Evolutionary conservation across 2,329 filamentous ascomycete genomes (phyloP).

Genomic region (Penicillium sp.): DNA sequence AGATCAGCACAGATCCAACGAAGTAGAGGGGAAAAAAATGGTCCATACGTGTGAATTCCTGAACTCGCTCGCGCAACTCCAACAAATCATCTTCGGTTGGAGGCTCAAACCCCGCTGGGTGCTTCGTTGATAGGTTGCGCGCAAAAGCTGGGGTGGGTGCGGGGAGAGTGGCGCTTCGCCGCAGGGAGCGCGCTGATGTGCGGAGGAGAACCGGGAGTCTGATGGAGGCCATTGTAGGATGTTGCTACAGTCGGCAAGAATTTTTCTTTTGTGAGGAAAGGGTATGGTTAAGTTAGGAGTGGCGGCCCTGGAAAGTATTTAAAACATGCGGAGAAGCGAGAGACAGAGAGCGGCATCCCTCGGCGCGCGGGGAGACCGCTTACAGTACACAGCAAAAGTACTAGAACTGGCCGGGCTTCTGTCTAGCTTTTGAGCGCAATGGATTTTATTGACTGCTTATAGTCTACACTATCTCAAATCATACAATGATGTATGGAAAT

Average conservation of each 20-base stretch:
- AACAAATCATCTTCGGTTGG: conserved; percentile 74
- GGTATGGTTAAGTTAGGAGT: not conserved
- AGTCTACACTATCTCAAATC: not conserved
- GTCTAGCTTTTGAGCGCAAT: not conserved
- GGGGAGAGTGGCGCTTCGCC: conserved; percentile 34
- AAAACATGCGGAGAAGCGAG: conserved; percentile 10
- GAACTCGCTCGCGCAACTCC: conserved; percentile 80
- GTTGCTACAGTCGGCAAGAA: not conserved
- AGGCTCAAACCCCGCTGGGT: conserved; percentile 65
- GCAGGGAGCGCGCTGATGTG: conserved; percentile 36
- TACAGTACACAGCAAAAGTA: not conserved
- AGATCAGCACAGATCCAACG: conserved; percentile 4
- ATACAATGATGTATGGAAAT: not conserved
- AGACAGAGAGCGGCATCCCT: conserved; percentile 25
- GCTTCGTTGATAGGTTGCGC: conserved; percentile 66
- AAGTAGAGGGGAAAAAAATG: not conserved
- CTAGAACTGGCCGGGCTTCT: not conserved
- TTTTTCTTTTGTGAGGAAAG: not conserved
- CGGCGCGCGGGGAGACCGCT: conserved; percentile 24
- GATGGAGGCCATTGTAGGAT: conserved; percentile 37
- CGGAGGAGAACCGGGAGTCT: conserved; percentile 40
- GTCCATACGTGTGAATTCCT: conserved; percentile 73
- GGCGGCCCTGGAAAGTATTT: conserved; percentile 8
- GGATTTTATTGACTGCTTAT: not conserved
- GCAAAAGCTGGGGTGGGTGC: conserved; percentile 34